Conservation (phyloP, 2,329 filamentous ascomycete species). For the Ophiostoma novo-ulmi region DNA sequence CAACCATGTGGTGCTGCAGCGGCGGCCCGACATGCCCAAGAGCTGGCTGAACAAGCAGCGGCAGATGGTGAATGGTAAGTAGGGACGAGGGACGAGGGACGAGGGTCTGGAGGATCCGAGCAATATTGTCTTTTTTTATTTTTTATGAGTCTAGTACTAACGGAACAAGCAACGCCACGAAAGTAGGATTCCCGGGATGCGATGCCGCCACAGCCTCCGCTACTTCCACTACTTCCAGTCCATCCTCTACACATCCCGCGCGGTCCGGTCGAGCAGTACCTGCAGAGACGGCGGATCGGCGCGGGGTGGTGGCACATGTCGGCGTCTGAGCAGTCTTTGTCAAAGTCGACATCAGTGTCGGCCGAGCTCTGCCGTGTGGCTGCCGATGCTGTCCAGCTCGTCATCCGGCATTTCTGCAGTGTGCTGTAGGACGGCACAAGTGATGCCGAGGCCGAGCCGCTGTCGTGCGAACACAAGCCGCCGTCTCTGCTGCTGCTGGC, state of each 20-base stretch:
- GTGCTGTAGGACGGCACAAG: neutral
- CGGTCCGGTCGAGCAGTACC: neutral
- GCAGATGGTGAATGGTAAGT: slow-evolving; percentile 54
- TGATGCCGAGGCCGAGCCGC: neutral
- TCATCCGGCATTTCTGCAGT: neutral
- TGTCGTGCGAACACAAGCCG: neutral
- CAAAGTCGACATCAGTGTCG: too few species aligned
- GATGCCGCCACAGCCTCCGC: neutral
- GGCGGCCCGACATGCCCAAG: slow-evolving; percentile 67
- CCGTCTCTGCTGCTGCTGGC: neutral
- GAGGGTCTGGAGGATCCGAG: neutral
- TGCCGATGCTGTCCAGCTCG: neutral
- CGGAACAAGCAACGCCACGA: slow-evolving; percentile 27
- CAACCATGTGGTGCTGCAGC: slow-evolving; percentile 73
- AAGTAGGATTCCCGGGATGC: slow-evolving; percentile 24
- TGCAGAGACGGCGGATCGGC: slow-evolving; percentile 1
- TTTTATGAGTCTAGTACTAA: neutral
- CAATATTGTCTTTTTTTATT: neutral
- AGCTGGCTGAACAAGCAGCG: slow-evolving; percentile 84
- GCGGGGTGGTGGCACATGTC: slow-evolving; percentile 13
- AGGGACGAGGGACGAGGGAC: too few species aligned
- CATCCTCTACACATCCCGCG: neutral
- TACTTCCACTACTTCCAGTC: neutral
- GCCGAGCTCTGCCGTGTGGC: neutral
- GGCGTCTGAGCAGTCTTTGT: neutral